Conservation (phyloP, 352 stramenopile genomes). For the Aphanomyces cochlioides region DNA sequence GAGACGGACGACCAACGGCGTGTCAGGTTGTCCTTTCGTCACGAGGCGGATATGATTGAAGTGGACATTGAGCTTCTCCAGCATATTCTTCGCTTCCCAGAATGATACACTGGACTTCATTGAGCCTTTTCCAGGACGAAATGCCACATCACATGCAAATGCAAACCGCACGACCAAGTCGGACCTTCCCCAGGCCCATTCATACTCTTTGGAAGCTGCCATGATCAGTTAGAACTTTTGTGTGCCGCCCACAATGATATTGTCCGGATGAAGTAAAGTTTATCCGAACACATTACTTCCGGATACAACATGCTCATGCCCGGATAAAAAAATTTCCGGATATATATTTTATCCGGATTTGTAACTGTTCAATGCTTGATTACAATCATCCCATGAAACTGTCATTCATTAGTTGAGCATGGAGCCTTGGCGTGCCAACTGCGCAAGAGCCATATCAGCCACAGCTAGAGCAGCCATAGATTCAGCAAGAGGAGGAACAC, state of each 20-base stretch:
- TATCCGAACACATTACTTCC: too few species aligned
- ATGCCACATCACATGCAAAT: neutral
- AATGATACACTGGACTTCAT: slow-evolving; percentile 25
- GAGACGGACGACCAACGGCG: slow-evolving; percentile 10
- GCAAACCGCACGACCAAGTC: slow-evolving; percentile 19
- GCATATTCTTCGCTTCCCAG: slow-evolving; percentile 30
- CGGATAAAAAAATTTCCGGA: too few species aligned
- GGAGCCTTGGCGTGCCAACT: slow-evolving; percentile 85
- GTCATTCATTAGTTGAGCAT: neutral
- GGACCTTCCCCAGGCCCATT: neutral
- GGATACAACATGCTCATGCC: too few species aligned
- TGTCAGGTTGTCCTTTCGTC: neutral
- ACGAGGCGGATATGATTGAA: slow-evolving; percentile 17
- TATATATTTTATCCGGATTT: too few species aligned
- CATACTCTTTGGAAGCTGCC: neutral
- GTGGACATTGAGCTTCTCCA: slow-evolving; percentile 13
- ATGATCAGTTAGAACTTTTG: too few species aligned
- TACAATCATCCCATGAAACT: too few species aligned
- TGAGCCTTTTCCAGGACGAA: slow-evolving; percentile 25
- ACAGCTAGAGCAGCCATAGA: slow-evolving; percentile 97
- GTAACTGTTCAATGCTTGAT: too few species aligned
- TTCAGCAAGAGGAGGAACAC: slow-evolving; percentile 97
- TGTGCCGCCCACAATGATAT: too few species aligned
- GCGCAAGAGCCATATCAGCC: slow-evolving; percentile 94
- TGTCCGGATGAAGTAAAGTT: too few species aligned